Percentiles rank a stretch among this genome's conserved stretches.
Evolutionary conservation across 768 basidiomycete genomes (phyloP).

Genomic region (Rhizopogon sp.): DNA sequence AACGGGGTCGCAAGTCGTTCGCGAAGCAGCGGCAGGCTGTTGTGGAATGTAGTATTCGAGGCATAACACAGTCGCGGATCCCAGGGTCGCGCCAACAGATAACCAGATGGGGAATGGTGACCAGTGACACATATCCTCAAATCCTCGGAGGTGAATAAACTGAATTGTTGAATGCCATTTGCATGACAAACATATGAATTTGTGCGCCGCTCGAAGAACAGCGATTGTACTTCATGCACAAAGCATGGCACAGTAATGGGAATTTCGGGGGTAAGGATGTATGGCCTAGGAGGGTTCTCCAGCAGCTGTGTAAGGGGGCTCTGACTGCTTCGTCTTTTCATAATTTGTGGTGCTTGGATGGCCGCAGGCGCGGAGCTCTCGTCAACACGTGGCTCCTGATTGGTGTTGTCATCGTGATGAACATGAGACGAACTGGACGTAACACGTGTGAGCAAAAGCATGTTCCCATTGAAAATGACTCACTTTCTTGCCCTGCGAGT

Average conservation of each 20-base stretch:
- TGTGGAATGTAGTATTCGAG: neutral
- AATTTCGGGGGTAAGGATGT: neutral
- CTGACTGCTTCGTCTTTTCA: neutral
- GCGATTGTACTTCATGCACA: neutral
- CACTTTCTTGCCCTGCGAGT: neutral
- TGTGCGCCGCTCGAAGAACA: neutral
- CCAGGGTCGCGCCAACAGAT: neutral
- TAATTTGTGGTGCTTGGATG: neutral
- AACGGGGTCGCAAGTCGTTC: neutral
- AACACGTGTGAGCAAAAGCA: neutral
- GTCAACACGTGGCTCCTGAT: too few relatives aligned
- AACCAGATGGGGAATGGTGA: neutral
- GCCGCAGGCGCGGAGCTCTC: too few relatives aligned
- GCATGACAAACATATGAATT: neutral
- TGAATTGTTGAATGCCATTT: neutral
- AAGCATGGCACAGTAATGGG: neutral
- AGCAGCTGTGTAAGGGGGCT: neutral
- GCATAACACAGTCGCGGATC: neutral
- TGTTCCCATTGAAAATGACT: neutral
- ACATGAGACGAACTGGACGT: neutral
- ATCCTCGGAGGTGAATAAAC: neutral
- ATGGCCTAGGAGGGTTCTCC: neutral
- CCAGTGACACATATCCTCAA: neutral
- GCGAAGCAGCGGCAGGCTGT: neutral
- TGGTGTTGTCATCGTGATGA: neutral